Base-by-base conservation (phyloP, 805 yeast genomes). In the Ascoidea rubescens region DNA sequence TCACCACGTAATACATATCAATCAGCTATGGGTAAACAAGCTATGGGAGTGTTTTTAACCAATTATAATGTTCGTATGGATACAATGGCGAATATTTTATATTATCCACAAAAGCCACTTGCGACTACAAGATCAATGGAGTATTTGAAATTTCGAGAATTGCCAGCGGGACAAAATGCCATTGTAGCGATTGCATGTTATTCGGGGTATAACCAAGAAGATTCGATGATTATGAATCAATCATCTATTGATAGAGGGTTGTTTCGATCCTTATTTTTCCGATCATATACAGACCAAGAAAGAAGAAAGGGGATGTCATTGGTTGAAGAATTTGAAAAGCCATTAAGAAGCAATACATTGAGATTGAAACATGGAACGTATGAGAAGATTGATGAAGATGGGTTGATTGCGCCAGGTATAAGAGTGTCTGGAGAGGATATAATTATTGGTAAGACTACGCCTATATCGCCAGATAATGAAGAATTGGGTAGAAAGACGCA, bases 21-120 rank as follows among this genome's bases (percentile, higher is more conserved):
- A 73, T 90, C 96, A 66, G 99, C 99, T 57, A 93, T 93, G 99
- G 99, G 99, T 80, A 93, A 93, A 70, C 99, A 93, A 72, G 99
- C 99, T 53, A 93, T 93, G 99, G 99, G 99, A 66, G 98, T 93
- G 7, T 91, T 87, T 68, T 76, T 91, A 62, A 93, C 99, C 4
- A 93, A 93, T 65, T 93, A 91, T 68, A 79, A 84, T 54, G 96
- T 91, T 51, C 87, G 99, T 71, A 93, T 93, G 99, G 99, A 93
- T 69, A 93, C 99, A 1, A 93, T 93, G 99, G 97, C 99, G 7
- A 93, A 93, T 65, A 91, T 93, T 61, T 75, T 93, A 59, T 93
- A 93, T 66, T 93, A 93, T 65, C 99, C 99, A 46, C 99, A 93
- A 67, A 93, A 93, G 67, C 99, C 99, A 14, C 73, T 93, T 65